These are phyloP conservation scores for Infundibulicybe gibba DNA, from an alignment of 768 basidiomycete genomes.

Conservation along the genomic window DNA sequence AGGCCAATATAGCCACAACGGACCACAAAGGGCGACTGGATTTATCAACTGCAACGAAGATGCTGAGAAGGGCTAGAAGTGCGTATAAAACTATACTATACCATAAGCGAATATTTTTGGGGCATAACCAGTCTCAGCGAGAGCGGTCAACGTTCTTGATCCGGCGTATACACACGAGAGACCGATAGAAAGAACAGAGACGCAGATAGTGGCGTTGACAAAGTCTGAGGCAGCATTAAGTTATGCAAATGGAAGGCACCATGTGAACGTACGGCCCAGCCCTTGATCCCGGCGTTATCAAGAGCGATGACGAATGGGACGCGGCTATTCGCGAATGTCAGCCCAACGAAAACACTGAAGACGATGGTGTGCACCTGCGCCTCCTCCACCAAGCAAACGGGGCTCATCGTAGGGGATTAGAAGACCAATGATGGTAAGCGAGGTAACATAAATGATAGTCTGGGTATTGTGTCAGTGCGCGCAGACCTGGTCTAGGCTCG, in stretches of 20 bases:
- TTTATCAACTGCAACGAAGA: slow-evolving; percentile 33
- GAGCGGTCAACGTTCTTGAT: slow-evolving; percentile 40
- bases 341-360: neutral
- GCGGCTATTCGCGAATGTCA: slow-evolving; percentile 20
- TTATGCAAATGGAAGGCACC: neutral
- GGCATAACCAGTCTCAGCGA: slow-evolving; percentile 44
- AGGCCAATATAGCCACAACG: slow-evolving; percentile 30
- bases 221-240: slow-evolving; percentile 39
- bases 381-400: neutral
- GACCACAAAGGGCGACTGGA: slow-evolving; percentile 42
- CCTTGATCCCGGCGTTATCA: slow-evolving; percentile 35
- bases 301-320: slow-evolving; percentile 48
- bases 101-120: slow-evolving; percentile 36
- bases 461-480: no score
- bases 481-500: no score
- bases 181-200: no score
- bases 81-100: no score
- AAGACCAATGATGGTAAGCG: slow-evolving; percentile 33
- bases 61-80: no score
- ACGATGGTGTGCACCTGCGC: neutral
- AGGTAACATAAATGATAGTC: slow-evolving; percentile 42
- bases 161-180: no score
- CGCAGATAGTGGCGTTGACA: no score
- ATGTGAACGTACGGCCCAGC: slow-evolving; percentile 31
- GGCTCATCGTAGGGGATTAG: neutral